phyloP scores from a whole-genome alignment of 768 basidiomycete species.

The Suillus spraguei region DNA sequence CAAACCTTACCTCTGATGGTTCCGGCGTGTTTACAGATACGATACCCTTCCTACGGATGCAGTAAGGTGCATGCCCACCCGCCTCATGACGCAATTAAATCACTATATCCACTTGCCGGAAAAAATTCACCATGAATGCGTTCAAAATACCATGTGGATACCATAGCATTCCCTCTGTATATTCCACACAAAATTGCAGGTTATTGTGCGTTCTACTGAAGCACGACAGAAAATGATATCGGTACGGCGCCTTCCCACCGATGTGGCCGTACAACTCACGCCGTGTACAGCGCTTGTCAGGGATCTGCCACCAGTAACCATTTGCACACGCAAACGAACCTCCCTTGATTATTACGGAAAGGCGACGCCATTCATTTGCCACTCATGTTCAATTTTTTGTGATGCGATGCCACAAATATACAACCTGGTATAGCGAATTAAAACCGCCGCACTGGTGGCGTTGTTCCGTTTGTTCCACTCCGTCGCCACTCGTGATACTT shows the following conservation, averaged over 20 bases:
- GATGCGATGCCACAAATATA: neutral
- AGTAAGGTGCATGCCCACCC: neutral
- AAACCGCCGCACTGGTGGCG: neutral
- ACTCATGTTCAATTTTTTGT: neutral
- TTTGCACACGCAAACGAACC: neutral
- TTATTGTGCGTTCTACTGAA: neutral
- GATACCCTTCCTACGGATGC: neutral
- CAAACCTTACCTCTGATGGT: neutral
- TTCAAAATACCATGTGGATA: neutral
- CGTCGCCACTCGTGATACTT: neutral
- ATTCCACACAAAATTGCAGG: neutral
- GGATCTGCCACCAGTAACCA: neutral
- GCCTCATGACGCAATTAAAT: neutral
- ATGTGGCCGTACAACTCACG: neutral
- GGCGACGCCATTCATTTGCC: neutral
- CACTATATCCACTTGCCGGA: neutral
- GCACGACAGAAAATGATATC: neutral
- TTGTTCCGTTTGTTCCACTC: neutral
- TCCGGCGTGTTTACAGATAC: neutral
- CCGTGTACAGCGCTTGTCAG: neutral
- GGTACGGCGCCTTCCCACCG: neutral
- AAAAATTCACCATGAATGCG: neutral
- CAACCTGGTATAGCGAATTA: neutral
- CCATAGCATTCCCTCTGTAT: neutral
- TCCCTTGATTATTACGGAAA: neutral